Evolutionary conservation across 805 yeast genomes (phyloP).

Genomic region (Brettanomyces sp.): DNA sequence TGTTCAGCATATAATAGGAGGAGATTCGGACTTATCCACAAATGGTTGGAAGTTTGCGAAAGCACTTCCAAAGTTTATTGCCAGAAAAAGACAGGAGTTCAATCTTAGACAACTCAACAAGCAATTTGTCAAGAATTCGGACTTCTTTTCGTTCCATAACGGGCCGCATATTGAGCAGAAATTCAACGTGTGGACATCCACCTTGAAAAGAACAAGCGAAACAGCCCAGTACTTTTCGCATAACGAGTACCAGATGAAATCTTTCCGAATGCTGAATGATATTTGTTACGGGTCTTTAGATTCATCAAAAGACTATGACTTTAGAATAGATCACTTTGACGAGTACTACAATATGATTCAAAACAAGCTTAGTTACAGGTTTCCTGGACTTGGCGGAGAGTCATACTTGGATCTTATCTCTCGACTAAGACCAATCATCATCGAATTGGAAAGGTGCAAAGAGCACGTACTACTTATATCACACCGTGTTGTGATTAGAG

Average conservation of each 20-base stretch:
- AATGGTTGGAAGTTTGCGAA: slow-evolving; percentile 24
- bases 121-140: slow-evolving; percentile 23
- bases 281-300: slow-evolving; percentile 27
- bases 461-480: slow-evolving; percentile 27
- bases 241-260: slow-evolving; percentile 21
- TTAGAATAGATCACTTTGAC: slow-evolving; percentile 16
- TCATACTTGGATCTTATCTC: slow-evolving; percentile 28
- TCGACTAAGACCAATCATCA: slow-evolving; percentile 26
- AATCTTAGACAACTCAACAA: slow-evolving; percentile 24
- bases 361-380: slow-evolving; percentile 24
- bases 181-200: slow-evolving; percentile 28
- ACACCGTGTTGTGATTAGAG: slow-evolving; percentile 27
- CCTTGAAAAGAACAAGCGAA: slow-evolving; percentile 22
- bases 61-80: slow-evolving; percentile 26
- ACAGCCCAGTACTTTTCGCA: slow-evolving; percentile 24
- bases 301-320: slow-evolving; percentile 23
- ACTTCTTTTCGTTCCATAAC: slow-evolving; percentile 11
- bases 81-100: slow-evolving; percentile 26
- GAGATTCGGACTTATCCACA: slow-evolving; percentile 23
- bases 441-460: slow-evolving; percentile 26
- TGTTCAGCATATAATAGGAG: slow-evolving; percentile 21
- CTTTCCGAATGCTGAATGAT: slow-evolving; percentile 27
- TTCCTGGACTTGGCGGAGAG: slow-evolving; percentile 30
- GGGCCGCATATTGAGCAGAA: slow-evolving; percentile 15
- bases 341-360: slow-evolving; percentile 22